Base-by-base conservation (phyloP, 2,329 filamentous ascomycete genomes). In the Phyllosticta citriasiana region DNA sequence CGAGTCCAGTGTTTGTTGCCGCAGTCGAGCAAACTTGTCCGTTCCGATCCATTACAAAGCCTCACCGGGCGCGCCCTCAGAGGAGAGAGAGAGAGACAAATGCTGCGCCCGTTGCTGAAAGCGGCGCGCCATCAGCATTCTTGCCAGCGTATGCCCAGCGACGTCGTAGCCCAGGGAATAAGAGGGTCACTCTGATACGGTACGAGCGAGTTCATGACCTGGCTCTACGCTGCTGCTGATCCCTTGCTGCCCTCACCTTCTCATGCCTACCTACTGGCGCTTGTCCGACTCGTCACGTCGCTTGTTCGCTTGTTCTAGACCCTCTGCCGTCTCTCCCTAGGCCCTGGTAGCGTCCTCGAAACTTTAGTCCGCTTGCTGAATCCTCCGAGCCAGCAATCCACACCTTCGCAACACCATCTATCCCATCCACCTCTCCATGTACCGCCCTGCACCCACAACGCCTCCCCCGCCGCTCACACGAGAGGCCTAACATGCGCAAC, bases 401-500 rank as follows among this genome's bases (percentile, higher is more conserved):
- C 33, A 40, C 10, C 33, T 40, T 10, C 33, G 33, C 33, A 40
- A 40, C 33, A 40, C 10, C 33, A 16, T 40, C 33, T 5, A 12
- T 16, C 14, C 14, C 33, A 40, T 16, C 33, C 10, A 14, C 6
- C 33, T 40, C 10, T 16, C 33, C 33, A 40, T 40, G 33, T 40
- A 12, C 33, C 14, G 33, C 33, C 9, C 33, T 2, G 14, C 10
- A 40, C 33, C 33, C 14, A 2, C 33, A 8, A 40, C 10, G 4
- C 33, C 33, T 12, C 7, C 33, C 1, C 33, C 33, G 10, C 33
- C 33, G 10, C 33, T 16, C 33, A 16, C 4, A 1, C 1, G 14
- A 40, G 33, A 40, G 33, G 33, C 14, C 35, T 55, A 61, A 40
- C 60, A 61, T 61, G 60, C 60, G 50, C 27, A 57, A 52, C 50